phyloP scores from a whole-genome alignment of 2,329 filamentous ascomycete genomes.

The Tolypocladium inflatum region DNA sequence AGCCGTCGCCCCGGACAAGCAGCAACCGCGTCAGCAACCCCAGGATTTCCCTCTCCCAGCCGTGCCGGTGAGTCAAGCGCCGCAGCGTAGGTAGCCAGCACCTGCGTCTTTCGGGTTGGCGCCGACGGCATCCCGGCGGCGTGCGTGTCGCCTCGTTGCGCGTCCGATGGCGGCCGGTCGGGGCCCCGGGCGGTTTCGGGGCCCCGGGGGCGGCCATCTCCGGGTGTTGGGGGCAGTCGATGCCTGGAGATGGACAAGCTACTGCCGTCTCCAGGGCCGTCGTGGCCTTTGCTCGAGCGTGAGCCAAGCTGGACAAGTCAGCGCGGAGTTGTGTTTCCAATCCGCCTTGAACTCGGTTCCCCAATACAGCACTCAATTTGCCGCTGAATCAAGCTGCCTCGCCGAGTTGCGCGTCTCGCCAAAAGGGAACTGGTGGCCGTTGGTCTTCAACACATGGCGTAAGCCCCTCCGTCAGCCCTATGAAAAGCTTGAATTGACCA shows the following conservation, averaged over 20 bases:
- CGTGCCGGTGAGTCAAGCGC: not conserved
- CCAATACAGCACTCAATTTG: not conserved
- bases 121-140: not conserved
- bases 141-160: not conserved
- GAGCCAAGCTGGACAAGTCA: not conserved
- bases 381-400: not conserved
- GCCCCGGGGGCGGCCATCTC: not conserved
- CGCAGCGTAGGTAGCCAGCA: not conserved
- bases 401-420: not conserved
- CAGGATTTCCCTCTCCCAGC: not conserved
- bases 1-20: not conserved
- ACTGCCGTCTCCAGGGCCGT: too few relatives aligned
- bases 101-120: not conserved
- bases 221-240: too few relatives aligned
- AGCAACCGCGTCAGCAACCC: not conserved
- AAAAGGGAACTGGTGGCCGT: not conserved
- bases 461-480: not conserved
- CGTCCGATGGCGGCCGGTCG: not conserved
- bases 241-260: too few relatives aligned
- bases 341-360: too few relatives aligned
- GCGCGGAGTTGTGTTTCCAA: too few relatives aligned
- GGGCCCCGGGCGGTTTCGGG: not conserved
- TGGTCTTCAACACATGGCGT: not conserved
- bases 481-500: not conserved
- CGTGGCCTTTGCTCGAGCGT: too few relatives aligned